These are phyloP conservation scores for Meira nashicola DNA, from an alignment of 1,284 basidiomycete species.

Conservation along the genomic window DNA sequence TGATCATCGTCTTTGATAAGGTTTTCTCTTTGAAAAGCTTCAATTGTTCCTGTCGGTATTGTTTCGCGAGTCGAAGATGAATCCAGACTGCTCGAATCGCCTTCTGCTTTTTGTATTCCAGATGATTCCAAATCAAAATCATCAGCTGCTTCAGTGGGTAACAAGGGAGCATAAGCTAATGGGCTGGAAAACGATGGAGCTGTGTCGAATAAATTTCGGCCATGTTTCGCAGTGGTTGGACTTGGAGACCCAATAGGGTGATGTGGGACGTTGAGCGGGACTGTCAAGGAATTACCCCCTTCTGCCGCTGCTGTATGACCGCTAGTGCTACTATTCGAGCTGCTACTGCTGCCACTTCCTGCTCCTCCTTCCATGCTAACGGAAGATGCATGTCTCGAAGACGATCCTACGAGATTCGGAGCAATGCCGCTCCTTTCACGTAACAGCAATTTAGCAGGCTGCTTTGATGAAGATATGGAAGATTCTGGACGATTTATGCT, in stretches of 20 bases:
- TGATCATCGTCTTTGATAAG: background rate
- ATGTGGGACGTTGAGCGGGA: background rate
- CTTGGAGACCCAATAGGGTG: background rate
- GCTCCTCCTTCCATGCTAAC: background rate
- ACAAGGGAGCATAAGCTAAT: conserved; percentile 40
- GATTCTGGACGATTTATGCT: too few relatives aligned
- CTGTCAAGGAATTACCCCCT: background rate
- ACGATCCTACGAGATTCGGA: too few relatives aligned
- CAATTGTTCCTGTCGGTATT: background rate
- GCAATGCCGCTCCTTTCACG: too few relatives aligned
- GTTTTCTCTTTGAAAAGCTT: background rate
- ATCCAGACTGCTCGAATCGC: background rate
- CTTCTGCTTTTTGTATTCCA: background rate
- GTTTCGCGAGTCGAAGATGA: background rate
- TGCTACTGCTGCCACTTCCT: conserved; percentile 7
- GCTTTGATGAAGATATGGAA: too few relatives aligned
- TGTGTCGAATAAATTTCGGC: conserved; percentile 19
- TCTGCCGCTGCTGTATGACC: conserved; percentile 1
- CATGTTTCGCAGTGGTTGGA: conserved; percentile 8
- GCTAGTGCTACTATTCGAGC: background rate
- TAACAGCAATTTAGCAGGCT: too few relatives aligned
- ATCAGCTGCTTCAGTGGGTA: conserved; percentile 31
- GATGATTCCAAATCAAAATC: conserved; percentile 16
- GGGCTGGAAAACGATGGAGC: conserved; percentile 49
- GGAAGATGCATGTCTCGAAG: too few relatives aligned